A percentile compares a stretch with the other conserved stretches of the same genome.
phyloP scores from a whole-genome alignment of 2,329 filamentous ascomycete genomes.

The Talaromyces sp. region DNA sequence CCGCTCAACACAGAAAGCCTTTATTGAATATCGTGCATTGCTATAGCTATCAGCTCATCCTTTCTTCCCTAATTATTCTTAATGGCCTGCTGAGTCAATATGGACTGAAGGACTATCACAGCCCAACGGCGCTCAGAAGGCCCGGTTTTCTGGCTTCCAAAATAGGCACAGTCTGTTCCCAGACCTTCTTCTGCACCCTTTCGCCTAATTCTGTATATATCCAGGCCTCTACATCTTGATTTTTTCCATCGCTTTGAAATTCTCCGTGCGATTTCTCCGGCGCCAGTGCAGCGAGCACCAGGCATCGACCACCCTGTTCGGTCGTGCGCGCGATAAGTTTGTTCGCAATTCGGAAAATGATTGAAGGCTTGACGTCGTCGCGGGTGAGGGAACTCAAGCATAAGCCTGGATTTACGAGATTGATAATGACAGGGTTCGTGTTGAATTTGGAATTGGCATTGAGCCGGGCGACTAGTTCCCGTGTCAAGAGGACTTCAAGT shows the following conservation, averaged over 20 bases:
- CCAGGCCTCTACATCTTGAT: conserved; percentile 10
- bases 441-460: neutral
- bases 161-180: conserved; percentile 6
- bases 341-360: neutral
- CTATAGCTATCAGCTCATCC: neutral
- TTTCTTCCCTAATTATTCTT: neutral
- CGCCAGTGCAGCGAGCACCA: conserved; percentile 2
- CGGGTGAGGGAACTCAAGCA: neutral
- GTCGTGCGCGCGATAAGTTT: conserved; percentile 4
- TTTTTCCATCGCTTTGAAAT: conserved; percentile 7
- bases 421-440: neutral
- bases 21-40: neutral
- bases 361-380: neutral
- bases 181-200: conserved; percentile 11
- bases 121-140: neutral
- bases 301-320: neutral
- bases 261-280: neutral
- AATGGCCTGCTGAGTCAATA: too few species aligned
- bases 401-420: conserved; percentile 4
- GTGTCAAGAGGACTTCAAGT: conserved; percentile 46
- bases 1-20: neutral
- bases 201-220: conserved; percentile 9
- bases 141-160: conserved; percentile 9
- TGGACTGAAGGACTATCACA: neutral
- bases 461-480: conserved; percentile 35